Percentiles rank a stretch among this genome's conserved stretches.
Conservation (phyloP, 257 asterid species). For the Solanum chiquidenum region DNA sequence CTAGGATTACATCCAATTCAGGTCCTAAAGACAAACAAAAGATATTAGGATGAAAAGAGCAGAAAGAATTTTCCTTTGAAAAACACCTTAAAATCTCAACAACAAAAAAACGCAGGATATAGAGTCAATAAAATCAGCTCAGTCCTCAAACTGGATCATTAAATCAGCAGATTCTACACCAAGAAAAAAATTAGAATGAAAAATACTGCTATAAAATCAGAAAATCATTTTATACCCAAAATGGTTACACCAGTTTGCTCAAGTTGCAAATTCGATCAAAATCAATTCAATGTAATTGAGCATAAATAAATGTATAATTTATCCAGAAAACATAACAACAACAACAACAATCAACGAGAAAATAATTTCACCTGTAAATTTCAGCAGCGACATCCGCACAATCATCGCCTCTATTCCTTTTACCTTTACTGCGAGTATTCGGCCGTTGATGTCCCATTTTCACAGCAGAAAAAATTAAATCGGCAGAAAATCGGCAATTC, state of each 20-base stretch:
- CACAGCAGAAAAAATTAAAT: background rate
- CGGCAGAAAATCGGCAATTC: background rate
- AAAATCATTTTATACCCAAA: background rate
- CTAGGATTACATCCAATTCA: no score
- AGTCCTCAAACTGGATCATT: background rate
- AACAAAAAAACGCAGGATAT: background rate
- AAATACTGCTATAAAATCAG: background rate
- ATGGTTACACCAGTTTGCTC: background rate
- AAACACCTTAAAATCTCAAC: background rate
- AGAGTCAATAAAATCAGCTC: background rate
- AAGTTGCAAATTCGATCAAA: background rate
- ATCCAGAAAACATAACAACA: background rate
- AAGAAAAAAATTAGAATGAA: background rate
- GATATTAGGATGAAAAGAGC: background rate
- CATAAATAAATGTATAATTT: background rate
- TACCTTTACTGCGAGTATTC: constrained; percentile 75
- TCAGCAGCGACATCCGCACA: constrained; percentile 53
- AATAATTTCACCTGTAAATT: constrained; percentile 41
- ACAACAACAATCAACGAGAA: background rate
- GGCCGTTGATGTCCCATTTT: constrained; percentile 68
- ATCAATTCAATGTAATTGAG: background rate
- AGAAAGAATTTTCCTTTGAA: background rate
- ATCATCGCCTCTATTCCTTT: constrained; percentile 66
- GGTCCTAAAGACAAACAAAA: no score
- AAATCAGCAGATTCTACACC: background rate